Evolutionary conservation across 768 basidiomycete genomes (phyloP), one percentile per base, ranked within the genome.

Genomic region (Pleurotus salmoneostramineus): DNA sequence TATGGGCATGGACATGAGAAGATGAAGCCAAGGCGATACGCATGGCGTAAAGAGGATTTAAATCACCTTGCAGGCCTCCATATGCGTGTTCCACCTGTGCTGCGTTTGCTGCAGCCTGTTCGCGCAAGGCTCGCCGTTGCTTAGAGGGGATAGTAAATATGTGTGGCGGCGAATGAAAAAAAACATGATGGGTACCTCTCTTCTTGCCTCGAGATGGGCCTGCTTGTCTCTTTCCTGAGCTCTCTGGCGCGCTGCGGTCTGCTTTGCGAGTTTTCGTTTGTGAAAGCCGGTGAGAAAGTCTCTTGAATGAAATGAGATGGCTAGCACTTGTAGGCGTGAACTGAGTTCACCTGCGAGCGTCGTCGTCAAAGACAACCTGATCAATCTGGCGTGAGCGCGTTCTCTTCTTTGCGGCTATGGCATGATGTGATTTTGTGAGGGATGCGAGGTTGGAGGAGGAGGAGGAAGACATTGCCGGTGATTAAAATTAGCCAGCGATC

Each of bases 261-360:
- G 81, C 69, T 89, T 92, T 59, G 85, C 88, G 51, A 93, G 72
- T 72, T 96, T 97, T 64, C 95, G 85, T 72, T 95, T 95, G 70
- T 90, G 89, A 69, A 97, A 97, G 31, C 95, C 95, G 14, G 93
- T 95, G 68, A 97, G 74, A 72, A 90, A 97, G 59, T 95, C 89
- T 67, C 94, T 95, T 58, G 54, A 62, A 64, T 60, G 55, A 61
- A 31, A 59, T 48, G 57, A 27, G 61, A 48, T 55, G 10, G 17
- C 35, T 47, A 36, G n/a, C 35, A 27, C 10, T 45, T 8, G 15
- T 15, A 37, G 47, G 40, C 56, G 40, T 45, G 49, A 27, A 37
- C 12, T 15, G 15, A 71, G n/a, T 75, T 40, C 52, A 91, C 93
- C 83, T 83, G 64, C 94, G 79, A 0, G 91, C 91, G 37, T 83